phyloP scores from a whole-genome alignment of 345 rosid genomes.

The Leavenworthia alabamica region DNA sequence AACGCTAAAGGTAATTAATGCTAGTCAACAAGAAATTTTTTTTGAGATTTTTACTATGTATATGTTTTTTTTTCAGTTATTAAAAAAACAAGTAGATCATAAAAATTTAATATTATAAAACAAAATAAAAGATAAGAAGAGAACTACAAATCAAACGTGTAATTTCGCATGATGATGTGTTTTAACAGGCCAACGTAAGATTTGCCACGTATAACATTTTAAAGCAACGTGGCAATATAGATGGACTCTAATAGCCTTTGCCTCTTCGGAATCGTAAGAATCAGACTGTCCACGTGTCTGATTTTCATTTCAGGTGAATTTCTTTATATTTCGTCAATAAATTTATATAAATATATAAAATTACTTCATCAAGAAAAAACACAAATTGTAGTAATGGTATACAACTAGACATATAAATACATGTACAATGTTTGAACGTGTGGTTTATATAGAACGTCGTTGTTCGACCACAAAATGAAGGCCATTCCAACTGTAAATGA shows the following conservation, averaged over 20 bases:
- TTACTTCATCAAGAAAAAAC: neutral
- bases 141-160: neutral
- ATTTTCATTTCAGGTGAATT: neutral
- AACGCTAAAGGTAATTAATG: no score
- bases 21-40: no score
- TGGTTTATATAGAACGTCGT: neutral
- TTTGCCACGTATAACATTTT: neutral
- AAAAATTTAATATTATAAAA: neutral
- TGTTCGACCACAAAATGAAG: neutral
- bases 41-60: no score
- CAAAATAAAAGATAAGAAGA: neutral
- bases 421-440: neutral
- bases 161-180: slow-evolving; percentile 9
- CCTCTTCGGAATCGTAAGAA: neutral
- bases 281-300: neutral
- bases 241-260: slow-evolving; percentile 10
- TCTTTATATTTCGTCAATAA: neutral
- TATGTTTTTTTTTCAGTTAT: no score
- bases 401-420: neutral
- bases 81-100: no score
- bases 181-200: neutral
- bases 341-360: no score
- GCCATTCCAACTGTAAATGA: neutral
- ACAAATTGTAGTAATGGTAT: neutral
- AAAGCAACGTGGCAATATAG: slow-evolving; percentile 14